Evolutionary conservation across 441 rosid genomes (phyloP).

Genomic region (Capsella rubella): DNA sequence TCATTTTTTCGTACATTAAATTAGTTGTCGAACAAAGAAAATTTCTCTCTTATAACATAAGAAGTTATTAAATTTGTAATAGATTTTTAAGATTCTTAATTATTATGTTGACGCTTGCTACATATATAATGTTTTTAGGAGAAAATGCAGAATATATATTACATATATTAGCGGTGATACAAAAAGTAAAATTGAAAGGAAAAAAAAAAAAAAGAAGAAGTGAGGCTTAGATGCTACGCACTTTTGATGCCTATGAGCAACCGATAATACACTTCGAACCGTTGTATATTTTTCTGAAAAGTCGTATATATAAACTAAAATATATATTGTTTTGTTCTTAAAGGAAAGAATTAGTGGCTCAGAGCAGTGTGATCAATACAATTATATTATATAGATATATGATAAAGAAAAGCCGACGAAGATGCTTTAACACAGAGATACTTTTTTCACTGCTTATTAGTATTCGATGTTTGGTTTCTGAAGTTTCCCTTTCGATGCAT

Average conservation of each 20-base stretch:
- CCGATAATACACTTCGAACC: slow-evolving; percentile 21
- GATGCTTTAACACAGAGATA: slow-evolving; percentile 33
- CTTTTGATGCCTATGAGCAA: slow-evolving; percentile 8
- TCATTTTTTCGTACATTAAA: not conserved
- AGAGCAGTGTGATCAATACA: slow-evolving; percentile 41
- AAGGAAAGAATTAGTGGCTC: slow-evolving; percentile 31
- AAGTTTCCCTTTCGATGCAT: slow-evolving; percentile 37
- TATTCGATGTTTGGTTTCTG: slow-evolving; percentile 40
- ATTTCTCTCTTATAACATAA: not conserved
- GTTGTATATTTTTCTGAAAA: not conserved
- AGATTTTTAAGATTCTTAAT: not conserved
- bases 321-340: not conserved
- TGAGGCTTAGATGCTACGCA: not conserved
- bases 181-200: not conserved
- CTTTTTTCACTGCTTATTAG: slow-evolving; percentile 32
- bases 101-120: not conserved
- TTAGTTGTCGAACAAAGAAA: not conserved
- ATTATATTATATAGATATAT: slow-evolving; percentile 1
- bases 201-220: not conserved
- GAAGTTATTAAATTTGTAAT: not conserved
- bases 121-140: not conserved
- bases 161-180: not conserved
- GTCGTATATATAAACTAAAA: not conserved
- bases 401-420: slow-evolving; percentile 39
- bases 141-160: not conserved